These are phyloP conservation scores for Pseudofabraea citricarpa DNA, from an alignment of 2,329 filamentous ascomycete species.

Conservation along the genomic window DNA sequence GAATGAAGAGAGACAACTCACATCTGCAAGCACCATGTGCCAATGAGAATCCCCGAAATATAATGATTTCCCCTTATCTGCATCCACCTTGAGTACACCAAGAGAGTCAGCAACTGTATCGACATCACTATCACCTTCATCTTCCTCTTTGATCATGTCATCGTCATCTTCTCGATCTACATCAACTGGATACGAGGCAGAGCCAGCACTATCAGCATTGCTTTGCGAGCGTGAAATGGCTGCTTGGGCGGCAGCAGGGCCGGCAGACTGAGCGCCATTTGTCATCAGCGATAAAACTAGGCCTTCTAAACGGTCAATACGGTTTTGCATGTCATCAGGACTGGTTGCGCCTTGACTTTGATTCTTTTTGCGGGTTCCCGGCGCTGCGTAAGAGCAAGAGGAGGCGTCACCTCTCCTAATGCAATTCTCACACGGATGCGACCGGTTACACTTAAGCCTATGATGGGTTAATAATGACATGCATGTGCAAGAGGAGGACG, in stretches of 20 bases:
- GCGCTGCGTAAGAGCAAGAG: constrained; percentile 81
- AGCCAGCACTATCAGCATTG: constrained; percentile 20
- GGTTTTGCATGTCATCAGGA: constrained; percentile 97
- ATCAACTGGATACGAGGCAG: constrained; percentile 24
- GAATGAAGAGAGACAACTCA: constrained; percentile 27
- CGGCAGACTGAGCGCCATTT: constrained; percentile 64
- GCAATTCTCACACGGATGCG: constrained; percentile 90
- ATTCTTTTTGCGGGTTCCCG: constrained; percentile 65
- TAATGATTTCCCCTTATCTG: constrained; percentile 69
- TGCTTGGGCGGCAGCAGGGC: constrained; percentile 49
- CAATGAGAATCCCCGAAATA: constrained; percentile 83
- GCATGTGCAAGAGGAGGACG: constrained; percentile 5
- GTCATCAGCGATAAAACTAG: constrained; percentile 93
- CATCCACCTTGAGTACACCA: constrained; percentile 77
- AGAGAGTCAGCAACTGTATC: constrained; percentile 70
- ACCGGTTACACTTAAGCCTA: constrained; percentile 87
- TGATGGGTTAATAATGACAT: constrained; percentile 13
- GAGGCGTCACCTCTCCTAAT: constrained; percentile 77
- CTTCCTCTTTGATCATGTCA: constrained; percentile 46
- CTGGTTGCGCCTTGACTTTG: constrained; percentile 56
- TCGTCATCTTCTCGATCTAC: constrained; percentile 56
- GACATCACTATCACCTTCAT: constrained; percentile 58
- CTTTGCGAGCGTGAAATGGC: constrained; percentile 37
- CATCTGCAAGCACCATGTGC: constrained; percentile 71
- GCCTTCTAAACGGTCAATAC: constrained; percentile 91